A percentile compares a stretch with the other conserved stretches of the same genome.
Conservation (phyloP, 768 basidiomycete genomes). For the Kwoniella mangroviensis region DNA sequence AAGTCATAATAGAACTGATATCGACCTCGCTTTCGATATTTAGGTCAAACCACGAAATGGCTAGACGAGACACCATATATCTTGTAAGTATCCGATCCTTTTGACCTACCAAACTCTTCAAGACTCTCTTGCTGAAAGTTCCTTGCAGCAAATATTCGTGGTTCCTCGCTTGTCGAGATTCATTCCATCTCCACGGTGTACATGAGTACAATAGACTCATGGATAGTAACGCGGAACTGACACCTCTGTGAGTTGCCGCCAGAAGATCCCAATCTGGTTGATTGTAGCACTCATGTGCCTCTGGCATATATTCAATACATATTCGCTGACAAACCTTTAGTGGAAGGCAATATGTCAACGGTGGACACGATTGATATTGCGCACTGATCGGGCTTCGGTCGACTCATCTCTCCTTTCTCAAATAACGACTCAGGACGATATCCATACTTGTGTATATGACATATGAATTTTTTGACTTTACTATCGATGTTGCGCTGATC, state of each 20-base stretch:
- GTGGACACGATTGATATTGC: slow-evolving; percentile 37
- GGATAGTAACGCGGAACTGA: slow-evolving; percentile 40
- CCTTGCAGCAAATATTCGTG: slow-evolving; percentile 39
- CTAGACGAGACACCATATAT: slow-evolving; percentile 49
- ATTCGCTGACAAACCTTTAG: slow-evolving; percentile 16
- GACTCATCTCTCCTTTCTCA: too few species aligned
- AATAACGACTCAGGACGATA: too few species aligned
- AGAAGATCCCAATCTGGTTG: too few species aligned
- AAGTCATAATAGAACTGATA: too few species aligned
- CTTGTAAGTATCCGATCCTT: slow-evolving; percentile 19
- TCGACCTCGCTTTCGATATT: too few species aligned
- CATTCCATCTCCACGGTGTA: slow-evolving; percentile 45
- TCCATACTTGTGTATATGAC: too few species aligned
- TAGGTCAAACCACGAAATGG: slow-evolving; percentile 50
- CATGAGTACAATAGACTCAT: slow-evolving; percentile 49
- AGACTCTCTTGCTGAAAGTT: neutral
- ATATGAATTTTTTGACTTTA: too few species aligned
- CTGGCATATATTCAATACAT: too few species aligned
- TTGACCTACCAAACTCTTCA: too few species aligned
- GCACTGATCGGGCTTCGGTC: neutral
- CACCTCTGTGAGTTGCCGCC: slow-evolving; percentile 31
- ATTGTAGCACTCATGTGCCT: too few species aligned
- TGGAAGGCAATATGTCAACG: slow-evolving; percentile 44
- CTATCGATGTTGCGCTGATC: too few species aligned
- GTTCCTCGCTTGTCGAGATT: slow-evolving; percentile 43